A percentile compares a stretch with the other conserved stretches of the same genome.
phyloP scores from a whole-genome alignment of 352 stramenopile genomes.

The Globisporangium carolinianum region DNA sequence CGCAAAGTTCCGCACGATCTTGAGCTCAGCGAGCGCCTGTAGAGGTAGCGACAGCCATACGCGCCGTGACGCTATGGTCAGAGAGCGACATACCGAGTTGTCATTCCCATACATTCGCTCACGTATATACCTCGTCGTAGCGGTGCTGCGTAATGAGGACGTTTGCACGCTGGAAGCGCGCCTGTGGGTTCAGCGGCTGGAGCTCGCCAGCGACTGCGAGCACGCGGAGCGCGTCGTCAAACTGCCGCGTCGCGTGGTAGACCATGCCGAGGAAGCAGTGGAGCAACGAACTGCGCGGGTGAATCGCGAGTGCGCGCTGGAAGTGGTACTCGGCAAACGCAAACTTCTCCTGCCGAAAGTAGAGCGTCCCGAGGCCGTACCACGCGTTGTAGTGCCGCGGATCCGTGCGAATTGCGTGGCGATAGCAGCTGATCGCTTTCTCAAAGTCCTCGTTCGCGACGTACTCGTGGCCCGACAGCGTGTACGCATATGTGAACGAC shows the following conservation, averaged over 20 bases:
- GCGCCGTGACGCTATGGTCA: too few relatives aligned
- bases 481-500: slow-evolving; percentile 97
- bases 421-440: slow-evolving; percentile 94
- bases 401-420: slow-evolving; percentile 91
- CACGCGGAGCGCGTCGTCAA: slow-evolving; percentile 88
- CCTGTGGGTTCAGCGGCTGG: slow-evolving; percentile 92
- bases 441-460: slow-evolving; percentile 98
- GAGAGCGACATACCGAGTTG: too few relatives aligned
- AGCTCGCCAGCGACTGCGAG: slow-evolving; percentile 84
- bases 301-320: slow-evolving; percentile 89
- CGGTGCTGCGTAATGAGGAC: slow-evolving; percentile 92
- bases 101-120: too few relatives aligned
- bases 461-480: slow-evolving; percentile 96
- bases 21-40: slow-evolving; percentile 85
- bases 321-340: slow-evolving; percentile 98
- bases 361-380: slow-evolving; percentile 92
- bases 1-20: slow-evolving; percentile 89
- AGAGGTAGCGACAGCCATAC: too few relatives aligned
- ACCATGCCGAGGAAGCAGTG: slow-evolving; percentile 95
- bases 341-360: slow-evolving; percentile 97
- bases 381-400: slow-evolving; percentile 91
- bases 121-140: slow-evolving; percentile 63
- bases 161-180: slow-evolving; percentile 92
- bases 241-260: slow-evolving; percentile 87
- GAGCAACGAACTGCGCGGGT: slow-evolving; percentile 91